Evolutionary conservation across 345 rosid genomes (phyloP).

Genomic region (Aurinia saxatilis): DNA sequence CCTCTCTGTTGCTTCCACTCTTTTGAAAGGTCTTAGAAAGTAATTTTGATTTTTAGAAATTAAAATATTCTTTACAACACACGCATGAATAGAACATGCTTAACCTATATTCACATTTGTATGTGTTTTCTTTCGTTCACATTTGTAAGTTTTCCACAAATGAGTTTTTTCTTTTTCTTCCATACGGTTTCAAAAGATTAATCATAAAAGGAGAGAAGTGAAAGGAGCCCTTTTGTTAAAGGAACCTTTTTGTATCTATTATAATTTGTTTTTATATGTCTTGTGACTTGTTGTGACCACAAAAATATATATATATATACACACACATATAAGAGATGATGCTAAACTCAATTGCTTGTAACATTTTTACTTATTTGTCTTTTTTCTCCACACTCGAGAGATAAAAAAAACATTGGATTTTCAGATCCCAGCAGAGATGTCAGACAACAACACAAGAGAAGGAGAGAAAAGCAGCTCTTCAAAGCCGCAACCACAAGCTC

Average conservation of each 20-base stretch:
- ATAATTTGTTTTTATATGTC: conserved; percentile 15
- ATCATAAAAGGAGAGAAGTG: not conserved
- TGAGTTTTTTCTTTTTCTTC: not conserved
- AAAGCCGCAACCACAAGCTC: conserved; percentile 28
- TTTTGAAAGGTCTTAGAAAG: no score
- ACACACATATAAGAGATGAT: conserved; percentile 1
- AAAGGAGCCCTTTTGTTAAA: not conserved
- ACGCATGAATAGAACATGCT: no score
- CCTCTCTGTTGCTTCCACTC: conserved; percentile 12
- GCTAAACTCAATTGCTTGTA: conserved; percentile 1
- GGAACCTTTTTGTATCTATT: conserved; percentile 12
- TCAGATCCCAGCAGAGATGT: conserved; percentile 15
- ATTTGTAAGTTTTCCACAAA: not conserved
- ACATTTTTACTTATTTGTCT: not conserved
- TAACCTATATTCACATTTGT: not conserved
- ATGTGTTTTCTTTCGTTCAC: not conserved
- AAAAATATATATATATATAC: no score
- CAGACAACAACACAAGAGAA: conserved; percentile 17
- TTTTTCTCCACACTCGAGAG: not conserved
- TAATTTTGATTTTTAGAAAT: no score
- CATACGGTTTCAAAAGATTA: conserved; percentile 15
- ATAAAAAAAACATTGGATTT: not conserved
- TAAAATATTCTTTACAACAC: no score
- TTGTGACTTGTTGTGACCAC: conserved; percentile 7
- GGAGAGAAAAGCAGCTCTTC: conserved; percentile 18